A percentile compares a stretch with the other conserved stretches of the same genome.
Conservation (phyloP, 306 rosid genomes). For the Morella rubra region DNA sequence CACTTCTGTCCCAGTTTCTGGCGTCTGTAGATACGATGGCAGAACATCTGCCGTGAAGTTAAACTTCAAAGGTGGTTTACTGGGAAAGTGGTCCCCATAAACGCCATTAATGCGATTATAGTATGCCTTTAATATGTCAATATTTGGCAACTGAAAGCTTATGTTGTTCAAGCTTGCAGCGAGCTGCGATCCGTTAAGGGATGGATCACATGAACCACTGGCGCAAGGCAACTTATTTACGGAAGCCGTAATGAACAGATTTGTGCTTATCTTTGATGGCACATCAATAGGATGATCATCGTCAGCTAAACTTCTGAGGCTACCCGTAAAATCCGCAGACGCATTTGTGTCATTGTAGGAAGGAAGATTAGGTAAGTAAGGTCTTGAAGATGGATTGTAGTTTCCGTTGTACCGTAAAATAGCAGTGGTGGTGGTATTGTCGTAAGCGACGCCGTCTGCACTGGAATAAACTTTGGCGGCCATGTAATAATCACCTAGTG, state of each 20-base stretch:
- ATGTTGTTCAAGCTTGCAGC: slow-evolving; percentile 61
- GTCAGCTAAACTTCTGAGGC: slow-evolving; percentile 39
- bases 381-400: slow-evolving; percentile 16
- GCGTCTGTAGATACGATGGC: slow-evolving; percentile 25
- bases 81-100: slow-evolving; percentile 32
- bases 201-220: slow-evolving; percentile 20
- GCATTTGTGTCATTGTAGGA: slow-evolving; percentile 38
- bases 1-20: slow-evolving; percentile 41
- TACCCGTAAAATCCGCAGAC: slow-evolving; percentile 27
- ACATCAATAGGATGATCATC: slow-evolving; percentile 39
- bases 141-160: slow-evolving; percentile 38
- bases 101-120: slow-evolving; percentile 44
- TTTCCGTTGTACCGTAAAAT: slow-evolving; percentile 35
- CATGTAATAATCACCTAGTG: slow-evolving; percentile 47
- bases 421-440: slow-evolving; percentile 51
- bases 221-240: slow-evolving; percentile 44
- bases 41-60: slow-evolving; percentile 39
- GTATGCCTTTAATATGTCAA: slow-evolving; percentile 43
- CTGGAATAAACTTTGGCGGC: slow-evolving; percentile 50
- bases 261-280: slow-evolving; percentile 32
- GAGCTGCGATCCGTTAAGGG: slow-evolving; percentile 29
- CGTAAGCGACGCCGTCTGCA: not conserved
- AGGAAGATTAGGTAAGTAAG: slow-evolving; percentile 49
- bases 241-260: slow-evolving; percentile 36
- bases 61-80: slow-evolving; percentile 32